Base-by-base conservation (phyloP, 805 yeast species). In the Suhomyces sp. region DNA sequence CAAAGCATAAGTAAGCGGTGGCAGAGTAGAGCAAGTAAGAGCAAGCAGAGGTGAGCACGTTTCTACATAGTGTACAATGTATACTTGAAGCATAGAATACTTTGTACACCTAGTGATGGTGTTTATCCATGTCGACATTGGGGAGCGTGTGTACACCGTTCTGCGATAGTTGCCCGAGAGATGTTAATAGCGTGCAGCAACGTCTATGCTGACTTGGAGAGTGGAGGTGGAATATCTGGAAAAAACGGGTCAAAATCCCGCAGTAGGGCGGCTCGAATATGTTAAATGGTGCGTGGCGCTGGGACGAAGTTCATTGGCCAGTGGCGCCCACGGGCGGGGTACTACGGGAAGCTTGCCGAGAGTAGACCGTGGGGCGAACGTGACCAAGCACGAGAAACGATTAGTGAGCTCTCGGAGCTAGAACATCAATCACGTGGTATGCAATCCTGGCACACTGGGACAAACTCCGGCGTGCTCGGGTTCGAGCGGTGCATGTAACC, bases 111-210 rank as follows among this genome's bases (percentile, higher is more conserved):
- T 8, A 9, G 9, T 7, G 27, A 26, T 26, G 27, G 27, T 26
- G 27, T 19, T 19, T 19, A 19, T 19, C 19, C 19, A 19, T 19
- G 19, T 24, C 26, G 26, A 24, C 26, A 46, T 17, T 13, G 41
- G 45, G 19, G 19, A 19, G 19, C 19, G 52, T 49, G 52, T 15
- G 26, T 19, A 9, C 10, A 24, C 42, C 42, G 23, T 5, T 12
- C 27, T n/a, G 38, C 19, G 49, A 47, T 47, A 47, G 36, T 47
- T 47, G 49, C 49, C 41, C 19, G 31, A 24, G 49, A 22, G 49
- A 47, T 36, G 27, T 15, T 24, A 47, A 35, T 35, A 35, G 44
- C 41, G 41, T 24, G 44, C 42, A 23, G 42, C 42, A 38, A 38
- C 24, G 42, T 19, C 13, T 17, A 2, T 17, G 31, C 33, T 29